These are phyloP conservation scores for Diaporthe capsici DNA, from an alignment of 2,329 filamentous ascomycete species.

Conservation along the genomic window DNA sequence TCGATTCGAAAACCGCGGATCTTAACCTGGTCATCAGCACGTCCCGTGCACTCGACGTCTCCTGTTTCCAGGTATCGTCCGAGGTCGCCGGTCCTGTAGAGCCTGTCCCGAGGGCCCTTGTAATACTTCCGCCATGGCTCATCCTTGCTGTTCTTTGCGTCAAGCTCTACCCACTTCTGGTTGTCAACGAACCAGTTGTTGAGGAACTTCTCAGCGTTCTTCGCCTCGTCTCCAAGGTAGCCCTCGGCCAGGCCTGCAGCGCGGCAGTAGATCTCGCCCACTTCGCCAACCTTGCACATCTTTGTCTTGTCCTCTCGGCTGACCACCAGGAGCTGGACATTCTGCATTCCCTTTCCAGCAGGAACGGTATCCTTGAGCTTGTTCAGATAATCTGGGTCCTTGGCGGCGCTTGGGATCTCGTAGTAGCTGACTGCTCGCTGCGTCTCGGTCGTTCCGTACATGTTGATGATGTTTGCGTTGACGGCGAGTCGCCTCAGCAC, in stretches of 20 bases:
- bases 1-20: constrained; percentile 97
- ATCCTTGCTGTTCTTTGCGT: constrained; percentile 66
- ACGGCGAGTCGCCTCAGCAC: constrained; percentile 81
- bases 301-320: constrained; percentile 75
- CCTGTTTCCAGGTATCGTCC: constrained; percentile 79
- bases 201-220: constrained; percentile 80
- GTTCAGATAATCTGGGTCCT: constrained; percentile 69
- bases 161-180: constrained; percentile 75
- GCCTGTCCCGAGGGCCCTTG: constrained; percentile 84
- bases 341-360: constrained; percentile 86
- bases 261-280: constrained; percentile 87
- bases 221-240: constrained; percentile 62
- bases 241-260: constrained; percentile 85
- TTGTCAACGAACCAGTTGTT: constrained; percentile 89
- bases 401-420: constrained; percentile 76
- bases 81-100: constrained; percentile 91
- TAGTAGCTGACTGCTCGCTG: constrained; percentile 87
- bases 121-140: constrained; percentile 86
- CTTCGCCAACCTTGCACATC: constrained; percentile 84
- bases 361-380: constrained; percentile 78
- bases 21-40: constrained; percentile 92
- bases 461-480: constrained; percentile 83
- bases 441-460: constrained; percentile 92
- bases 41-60: constrained; percentile 82
- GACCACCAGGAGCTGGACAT: constrained; percentile 91